These are phyloP conservation scores for Pilasporangium apinafurcum DNA, from an alignment of 352 stramenopile species.

Conservation along the genomic window DNA sequence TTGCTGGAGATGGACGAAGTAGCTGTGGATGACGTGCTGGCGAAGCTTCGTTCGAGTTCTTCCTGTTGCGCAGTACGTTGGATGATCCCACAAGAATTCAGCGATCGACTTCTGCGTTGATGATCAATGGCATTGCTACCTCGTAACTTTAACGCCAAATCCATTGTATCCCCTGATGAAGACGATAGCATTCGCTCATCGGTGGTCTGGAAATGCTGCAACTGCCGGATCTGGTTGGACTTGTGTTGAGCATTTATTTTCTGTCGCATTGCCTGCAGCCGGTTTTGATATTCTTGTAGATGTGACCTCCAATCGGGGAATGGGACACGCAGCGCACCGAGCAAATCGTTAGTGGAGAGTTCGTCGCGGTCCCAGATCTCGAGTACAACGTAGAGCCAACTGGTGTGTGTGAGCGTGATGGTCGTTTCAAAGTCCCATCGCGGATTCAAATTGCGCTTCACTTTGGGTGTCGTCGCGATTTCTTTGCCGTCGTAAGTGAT, in stretches of 20 bases:
- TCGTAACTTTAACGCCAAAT: too few relatives aligned
- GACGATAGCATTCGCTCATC: too few relatives aligned
- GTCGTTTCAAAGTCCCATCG: slow-evolving; percentile 62
- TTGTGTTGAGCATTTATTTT: slow-evolving; percentile 13
- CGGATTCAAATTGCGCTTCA: slow-evolving; percentile 69
- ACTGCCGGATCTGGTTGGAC: slow-evolving; percentile 12
- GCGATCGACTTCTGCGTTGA: slow-evolving; percentile 22
- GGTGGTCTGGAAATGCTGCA: slow-evolving; percentile 11
- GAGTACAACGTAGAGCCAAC: slow-evolving; percentile 60
- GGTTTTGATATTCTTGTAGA: slow-evolving; percentile 32
- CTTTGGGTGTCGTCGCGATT: slow-evolving; percentile 52
- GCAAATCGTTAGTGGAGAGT: slow-evolving; percentile 52
- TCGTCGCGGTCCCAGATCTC: slow-evolving; percentile 75
- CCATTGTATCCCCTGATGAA: too few relatives aligned
- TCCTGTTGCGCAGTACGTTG: slow-evolving; percentile 5
- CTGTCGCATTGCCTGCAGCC: slow-evolving; percentile 23
- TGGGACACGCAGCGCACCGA: slow-evolving; percentile 59
- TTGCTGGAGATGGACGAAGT: not conserved
- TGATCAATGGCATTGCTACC: slow-evolving; percentile 9
- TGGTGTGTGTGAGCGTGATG: slow-evolving; percentile 47
- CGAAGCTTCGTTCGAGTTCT: slow-evolving; percentile 4
- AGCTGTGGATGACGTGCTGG: slow-evolving; percentile 10
- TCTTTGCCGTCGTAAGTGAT: slow-evolving; percentile 74
- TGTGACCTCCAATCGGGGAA: slow-evolving; percentile 62
- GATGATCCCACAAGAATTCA: slow-evolving; percentile 25